Base-by-base conservation (phyloP, 1,284 basidiomycete species). In the Boletus mariae region DNA sequence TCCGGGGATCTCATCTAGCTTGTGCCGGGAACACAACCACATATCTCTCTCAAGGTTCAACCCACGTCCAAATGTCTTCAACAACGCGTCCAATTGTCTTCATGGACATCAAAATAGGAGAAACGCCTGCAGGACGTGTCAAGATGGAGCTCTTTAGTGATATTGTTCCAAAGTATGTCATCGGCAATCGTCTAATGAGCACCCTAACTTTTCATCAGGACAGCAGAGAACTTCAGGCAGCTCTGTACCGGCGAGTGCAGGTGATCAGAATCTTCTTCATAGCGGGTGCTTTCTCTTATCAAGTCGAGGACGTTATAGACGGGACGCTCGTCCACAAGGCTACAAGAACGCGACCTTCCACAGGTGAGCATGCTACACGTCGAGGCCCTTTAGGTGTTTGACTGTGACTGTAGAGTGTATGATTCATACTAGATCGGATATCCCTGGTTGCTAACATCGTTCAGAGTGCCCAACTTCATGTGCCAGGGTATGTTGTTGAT, bases 211-310 rank as follows among this genome's bases (percentile, higher is more conserved):
- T 40, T 32, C n/a, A 51, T 20, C 59, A 92, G 90, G 66, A 98
- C 96, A 0, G 92, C 94, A 1, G 97, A 99, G 73, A 99, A 99
- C 76, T 99, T 99, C 65, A 80, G 96, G 54, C 95, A 98, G 64
- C 76, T 98, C 20, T 98, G 96, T 68, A 98, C 96, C 0, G 96
- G 97, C 31, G 95, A 98, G 73, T 92, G 87, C 72, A 82, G 92
- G 91, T 93, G 54, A 54, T 69, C 61, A 15, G 15, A 40, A 43
- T 35, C 45, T 41, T 49, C 13, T 44, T 6, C 32, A 10, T 12
- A 5, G 15, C 11, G 1, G 28, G 37, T 12, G 15, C 20, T 10
- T 38, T 54, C 55, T 55, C 54, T 66, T 26, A 64, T 54, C 58
- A 54, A 31, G 40, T 55, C 49, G 58, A 61, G 57, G 41, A 40